Evolutionary conservation across 2,329 filamentous ascomycete genomes (phyloP), one percentile per base, ranked within the genome.

Genomic region (Curvularia hawaiiensis): DNA sequence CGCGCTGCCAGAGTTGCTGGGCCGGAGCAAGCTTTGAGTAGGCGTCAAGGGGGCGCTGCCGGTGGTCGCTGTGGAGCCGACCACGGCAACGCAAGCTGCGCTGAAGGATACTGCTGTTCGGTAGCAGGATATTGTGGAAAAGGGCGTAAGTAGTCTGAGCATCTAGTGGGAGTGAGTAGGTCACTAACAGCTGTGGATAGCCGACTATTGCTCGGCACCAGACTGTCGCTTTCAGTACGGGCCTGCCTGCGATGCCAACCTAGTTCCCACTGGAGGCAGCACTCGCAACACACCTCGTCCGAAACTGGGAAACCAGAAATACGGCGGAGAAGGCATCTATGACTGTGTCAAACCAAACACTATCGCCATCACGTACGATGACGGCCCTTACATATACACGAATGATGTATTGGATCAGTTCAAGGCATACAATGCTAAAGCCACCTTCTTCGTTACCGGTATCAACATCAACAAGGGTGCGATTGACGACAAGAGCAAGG

Each of bases 281-380:
- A 88, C 86, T 0, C 77, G 78, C 3, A 75, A 71, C 2, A 70
- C 87, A 49, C 69, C 79, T 30, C 81, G 87, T 16, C 76, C 84
- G 2, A 77, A 83, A 30, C 65, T 85, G 2, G 87, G 87, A 5
- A 73, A 58, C 9, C 77, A 88, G 1, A 75, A 78, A 0, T 88
- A 88, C 55, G 86, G 86, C n/a, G 79, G 82, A 43, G 79, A 74
- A 3, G 82, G 83, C 16, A 84, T 89, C 55, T 85, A 84, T 61
- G 75, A 79, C 51, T 87, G 84, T 64, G 70, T 70, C 16, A 62
- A 61, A 14, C 77, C 82, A 1, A 85, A 86, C 55, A 84, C 84
- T 5, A 82, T 90, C 62, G 88, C 88, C 14, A 76, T 90, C 50
- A 90, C 87, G 0, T 90, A 84, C 59, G 87, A 90, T 65, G 88